Percentiles rank a stretch among this genome's conserved stretches.
phyloP scores from a whole-genome alignment of 345 rosid species.

The Hypericum androsaemum region DNA sequence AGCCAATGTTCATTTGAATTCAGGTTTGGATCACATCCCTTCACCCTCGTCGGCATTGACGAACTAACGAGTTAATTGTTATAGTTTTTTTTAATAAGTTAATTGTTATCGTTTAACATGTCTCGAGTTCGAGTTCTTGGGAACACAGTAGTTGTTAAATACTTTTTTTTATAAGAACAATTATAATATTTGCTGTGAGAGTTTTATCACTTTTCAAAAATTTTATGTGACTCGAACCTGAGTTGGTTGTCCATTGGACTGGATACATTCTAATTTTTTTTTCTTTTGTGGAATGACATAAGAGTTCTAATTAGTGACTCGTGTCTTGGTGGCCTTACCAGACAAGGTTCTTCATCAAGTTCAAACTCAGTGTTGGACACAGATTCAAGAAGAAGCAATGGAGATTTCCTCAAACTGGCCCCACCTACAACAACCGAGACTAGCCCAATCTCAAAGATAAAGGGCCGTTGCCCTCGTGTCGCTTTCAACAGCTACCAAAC shows the following conservation, averaged over 20 bases:
- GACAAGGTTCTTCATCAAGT: constrained; percentile 25
- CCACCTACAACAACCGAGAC: constrained; percentile 23
- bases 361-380: constrained; percentile 23
- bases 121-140: no score
- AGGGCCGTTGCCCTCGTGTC: constrained; percentile 17
- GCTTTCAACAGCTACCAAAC: constrained; percentile 11
- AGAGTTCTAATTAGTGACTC: neutral
- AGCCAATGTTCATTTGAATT: constrained; percentile 15
- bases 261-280: neutral
- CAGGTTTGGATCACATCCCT: no score
- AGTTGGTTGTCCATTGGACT: no score
- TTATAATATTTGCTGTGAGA: no score
- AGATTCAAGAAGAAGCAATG: constrained; percentile 19
- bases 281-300: neutral
- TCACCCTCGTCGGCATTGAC: no score
- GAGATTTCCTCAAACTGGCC: constrained; percentile 40
- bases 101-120: no score
- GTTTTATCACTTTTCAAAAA: no score
- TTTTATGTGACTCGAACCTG: no score
- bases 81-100: no score
- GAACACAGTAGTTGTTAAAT: no score
- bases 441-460: constrained; percentile 15
- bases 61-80: no score
- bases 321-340: constrained; percentile 5
- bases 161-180: no score